Conservation (phyloP, 257 asterid genomes). For the Pogostemon cablin region DNA sequence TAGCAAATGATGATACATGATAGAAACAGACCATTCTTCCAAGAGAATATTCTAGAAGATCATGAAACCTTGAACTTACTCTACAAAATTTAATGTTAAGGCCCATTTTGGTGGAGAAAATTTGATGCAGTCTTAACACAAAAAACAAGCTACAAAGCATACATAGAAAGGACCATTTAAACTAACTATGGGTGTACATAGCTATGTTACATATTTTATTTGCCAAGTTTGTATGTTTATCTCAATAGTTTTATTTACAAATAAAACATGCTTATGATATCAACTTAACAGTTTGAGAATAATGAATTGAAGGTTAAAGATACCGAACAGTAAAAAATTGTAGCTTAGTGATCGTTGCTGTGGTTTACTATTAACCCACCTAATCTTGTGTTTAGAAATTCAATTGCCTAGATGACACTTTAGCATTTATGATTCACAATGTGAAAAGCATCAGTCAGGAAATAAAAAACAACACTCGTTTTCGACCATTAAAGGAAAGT, state of each 20-base stretch:
- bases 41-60: conserved; percentile 9
- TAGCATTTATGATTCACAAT: background rate
- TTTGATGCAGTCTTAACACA: conserved; percentile 15
- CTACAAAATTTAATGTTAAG: conserved; percentile 12
- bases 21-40: conserved; percentile 4
- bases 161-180: conserved; percentile 10
- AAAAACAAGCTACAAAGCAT: conserved; percentile 8
- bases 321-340: conserved; percentile 7
- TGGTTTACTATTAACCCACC: background rate
- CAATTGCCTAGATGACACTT: conserved; percentile 1
- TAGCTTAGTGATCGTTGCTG: background rate
- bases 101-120: conserved; percentile 17
- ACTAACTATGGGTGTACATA: background rate
- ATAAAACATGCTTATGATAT: conserved; percentile 15
- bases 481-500: background rate
- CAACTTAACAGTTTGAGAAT: conserved; percentile 11
- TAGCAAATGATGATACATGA: conserved; percentile 24
- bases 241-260: background rate
- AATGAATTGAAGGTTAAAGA: conserved; percentile 19
- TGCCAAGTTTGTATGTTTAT: background rate
- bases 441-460: background rate
- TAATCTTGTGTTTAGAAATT: background rate
- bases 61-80: conserved; percentile 22
- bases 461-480: background rate
- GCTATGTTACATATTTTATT: background rate